These are phyloP conservation scores for Coniella vitis DNA, from an alignment of 2,329 filamentous ascomycete species.

Conservation along the genomic window DNA sequence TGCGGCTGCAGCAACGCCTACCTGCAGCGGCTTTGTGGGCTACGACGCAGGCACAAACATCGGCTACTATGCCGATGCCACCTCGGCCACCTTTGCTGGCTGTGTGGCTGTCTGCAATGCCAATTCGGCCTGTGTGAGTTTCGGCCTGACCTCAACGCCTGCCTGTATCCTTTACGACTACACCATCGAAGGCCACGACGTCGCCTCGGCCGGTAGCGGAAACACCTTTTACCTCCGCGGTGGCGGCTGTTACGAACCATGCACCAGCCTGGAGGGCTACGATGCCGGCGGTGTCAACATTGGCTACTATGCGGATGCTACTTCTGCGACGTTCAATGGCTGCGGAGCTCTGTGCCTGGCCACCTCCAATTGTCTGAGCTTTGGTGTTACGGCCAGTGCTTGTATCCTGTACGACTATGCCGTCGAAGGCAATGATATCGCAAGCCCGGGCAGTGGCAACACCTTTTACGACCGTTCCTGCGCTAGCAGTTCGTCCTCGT, in stretches of 20 bases:
- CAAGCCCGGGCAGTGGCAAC: slow-evolving; percentile 7
- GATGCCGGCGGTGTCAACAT: slow-evolving; percentile 12
- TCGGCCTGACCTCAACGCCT: slow-evolving; percentile 7
- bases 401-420: slow-evolving; percentile 13
- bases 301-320: slow-evolving; percentile 11
- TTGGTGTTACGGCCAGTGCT: slow-evolving; percentile 5
- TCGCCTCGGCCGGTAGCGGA: slow-evolving; percentile 25
- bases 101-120: slow-evolving; percentile 10
- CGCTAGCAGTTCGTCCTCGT: slow-evolving; percentile 8
- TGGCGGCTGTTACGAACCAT: slow-evolving; percentile 5
- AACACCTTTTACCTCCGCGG: slow-evolving; percentile 16
- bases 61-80: slow-evolving; percentile 7
- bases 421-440: slow-evolving; percentile 12
- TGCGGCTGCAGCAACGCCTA: too few species aligned
- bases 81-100: slow-evolving; percentile 6
- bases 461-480: slow-evolving; percentile 14
- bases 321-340: slow-evolving; percentile 10
- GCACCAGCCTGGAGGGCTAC: slow-evolving; percentile 10
- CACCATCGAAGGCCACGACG: slow-evolving; percentile 16
- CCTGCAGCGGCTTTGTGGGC: slow-evolving; percentile 11
- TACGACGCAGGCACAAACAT: slow-evolving; percentile 13
- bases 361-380: slow-evolving; percentile 14
- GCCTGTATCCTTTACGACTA: slow-evolving; percentile 15
- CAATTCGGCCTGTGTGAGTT: slow-evolving; percentile 13
- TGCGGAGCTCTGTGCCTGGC: slow-evolving; percentile 7